phyloP scores from a whole-genome alignment of 2,329 filamentous ascomycete species.

The Fusarium abutilonis region DNA sequence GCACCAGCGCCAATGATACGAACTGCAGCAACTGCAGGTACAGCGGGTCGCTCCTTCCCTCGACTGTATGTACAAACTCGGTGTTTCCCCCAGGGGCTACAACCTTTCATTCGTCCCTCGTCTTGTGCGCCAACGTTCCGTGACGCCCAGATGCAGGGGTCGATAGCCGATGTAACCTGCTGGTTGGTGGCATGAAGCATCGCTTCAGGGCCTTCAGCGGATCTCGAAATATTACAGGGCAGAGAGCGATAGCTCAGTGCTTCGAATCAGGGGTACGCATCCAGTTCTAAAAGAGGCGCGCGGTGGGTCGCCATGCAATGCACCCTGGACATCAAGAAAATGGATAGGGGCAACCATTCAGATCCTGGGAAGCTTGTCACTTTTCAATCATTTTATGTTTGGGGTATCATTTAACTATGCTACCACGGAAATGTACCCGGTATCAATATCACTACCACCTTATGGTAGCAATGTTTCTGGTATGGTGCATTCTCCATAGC shows the following conservation, averaged over 20 bases:
- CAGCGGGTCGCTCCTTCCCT: constrained; percentile 19
- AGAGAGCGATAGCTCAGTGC: constrained; percentile 3
- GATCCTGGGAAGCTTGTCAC: constrained; percentile 19
- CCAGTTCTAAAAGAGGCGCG: constrained; percentile 22
- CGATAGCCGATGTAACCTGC: constrained; percentile 21
- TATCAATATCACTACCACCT: constrained; percentile 1
- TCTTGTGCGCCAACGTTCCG: constrained; percentile 4
- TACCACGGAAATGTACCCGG: background rate
- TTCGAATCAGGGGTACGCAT: constrained; percentile 22
- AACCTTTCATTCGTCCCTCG: constrained; percentile 32
- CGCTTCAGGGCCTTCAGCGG: constrained; percentile 16
- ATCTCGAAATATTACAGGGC: constrained; percentile 20
- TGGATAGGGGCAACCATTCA: constrained; percentile 35
- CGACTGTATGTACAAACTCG: constrained; percentile 17
- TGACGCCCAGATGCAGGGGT: constrained; percentile 37
- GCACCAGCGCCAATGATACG: constrained; percentile 17
- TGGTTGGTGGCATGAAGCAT: constrained; percentile 42
- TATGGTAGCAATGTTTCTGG: background rate
- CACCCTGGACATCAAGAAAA: constrained; percentile 26
- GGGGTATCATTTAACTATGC: constrained; percentile 1
- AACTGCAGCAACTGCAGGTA: constrained; percentile 29
- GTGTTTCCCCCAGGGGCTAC: constrained; percentile 31
- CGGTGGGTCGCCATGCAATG: constrained; percentile 9
- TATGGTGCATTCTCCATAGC: background rate
- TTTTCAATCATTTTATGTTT: constrained; percentile 7